Evolutionary conservation across 306 rosid species (phyloP).

Genomic region (Cucumis sativus): Cucumber_9930_V3 NC_026659.2:3200001-3200500

Average conservation of each 20-base stretch:
- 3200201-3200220: neutral
- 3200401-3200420: neutral
- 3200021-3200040: constrained; percentile 69
- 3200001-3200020: constrained; percentile 63
- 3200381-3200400: neutral
- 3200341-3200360: neutral
- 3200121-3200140: constrained; percentile 21
- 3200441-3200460: neutral
- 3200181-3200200: neutral
- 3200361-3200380: neutral
- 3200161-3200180: neutral
- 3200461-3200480: neutral
- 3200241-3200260: neutral
- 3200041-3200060: constrained; percentile 59
- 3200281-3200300: neutral
- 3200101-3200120: constrained; percentile 34
- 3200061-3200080: constrained; percentile 42
- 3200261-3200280: neutral
- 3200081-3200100: constrained; percentile 72
- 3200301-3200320: neutral
- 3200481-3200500: no score
- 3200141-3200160: constrained; percentile 19
- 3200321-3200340: neutral
- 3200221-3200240: neutral
- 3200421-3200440: neutral